A percentile compares a stretch with the other conserved stretches of the same genome.
Evolutionary conservation across 768 basidiomycete species (phyloP).

Genomic region (Leccinum aurantiacum): DNA sequence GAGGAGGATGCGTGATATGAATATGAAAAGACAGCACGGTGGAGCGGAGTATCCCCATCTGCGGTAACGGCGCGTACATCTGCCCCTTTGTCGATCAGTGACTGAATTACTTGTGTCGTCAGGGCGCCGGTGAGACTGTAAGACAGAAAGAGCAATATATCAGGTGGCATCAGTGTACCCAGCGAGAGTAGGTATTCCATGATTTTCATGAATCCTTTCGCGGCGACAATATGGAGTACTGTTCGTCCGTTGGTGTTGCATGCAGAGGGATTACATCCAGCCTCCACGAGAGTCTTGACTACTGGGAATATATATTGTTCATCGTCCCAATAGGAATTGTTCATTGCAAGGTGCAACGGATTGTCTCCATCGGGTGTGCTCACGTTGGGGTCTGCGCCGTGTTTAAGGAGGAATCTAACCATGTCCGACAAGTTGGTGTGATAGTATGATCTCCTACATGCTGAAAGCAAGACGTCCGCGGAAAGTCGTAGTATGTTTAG

Average conservation of each 20-base stretch:
- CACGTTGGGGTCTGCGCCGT: too few relatives aligned
- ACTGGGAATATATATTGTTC: too few relatives aligned
- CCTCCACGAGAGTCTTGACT: too few relatives aligned
- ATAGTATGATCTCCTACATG: too few relatives aligned
- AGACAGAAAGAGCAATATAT: not conserved
- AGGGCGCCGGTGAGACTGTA: accelerated
- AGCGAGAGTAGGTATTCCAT: not conserved
- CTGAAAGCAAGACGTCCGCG: too few relatives aligned
- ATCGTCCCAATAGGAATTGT: too few relatives aligned
- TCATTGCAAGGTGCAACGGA: too few relatives aligned
- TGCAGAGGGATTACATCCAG: not conserved
- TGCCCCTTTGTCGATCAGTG: not conserved
- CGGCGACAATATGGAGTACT: not conserved
- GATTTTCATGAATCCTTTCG: not conserved
- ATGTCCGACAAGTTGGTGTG: too few relatives aligned
- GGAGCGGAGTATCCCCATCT: not conserved
- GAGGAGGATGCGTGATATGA: not conserved
- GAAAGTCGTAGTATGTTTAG: too few relatives aligned
- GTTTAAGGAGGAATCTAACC: too few relatives aligned
- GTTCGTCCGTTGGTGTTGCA: not conserved
- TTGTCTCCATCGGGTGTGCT: too few relatives aligned
- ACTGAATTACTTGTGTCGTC: not conserved
- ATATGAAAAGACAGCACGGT: not conserved
- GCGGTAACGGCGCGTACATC: not conserved
- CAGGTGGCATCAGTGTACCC: not conserved